A percentile compares a stretch with the other conserved stretches of the same genome.
Conservation (phyloP, 352 stramenopile species). For the Pythium aristosporum region DNA sequence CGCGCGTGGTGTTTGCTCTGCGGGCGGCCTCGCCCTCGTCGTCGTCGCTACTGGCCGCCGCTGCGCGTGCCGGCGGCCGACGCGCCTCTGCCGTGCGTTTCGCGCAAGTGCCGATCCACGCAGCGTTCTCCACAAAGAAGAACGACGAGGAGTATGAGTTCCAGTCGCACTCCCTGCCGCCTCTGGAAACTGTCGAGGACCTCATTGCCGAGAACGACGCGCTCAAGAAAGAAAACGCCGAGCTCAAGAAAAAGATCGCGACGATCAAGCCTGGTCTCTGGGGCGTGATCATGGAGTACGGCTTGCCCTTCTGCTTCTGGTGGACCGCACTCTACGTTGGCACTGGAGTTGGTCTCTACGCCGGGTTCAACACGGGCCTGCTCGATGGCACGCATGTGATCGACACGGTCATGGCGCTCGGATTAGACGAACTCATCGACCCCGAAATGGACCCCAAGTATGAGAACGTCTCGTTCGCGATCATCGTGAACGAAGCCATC, state of each 20-base stretch:
- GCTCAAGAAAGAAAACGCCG: conserved; percentile 67
- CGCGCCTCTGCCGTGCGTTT: conserved; percentile 20
- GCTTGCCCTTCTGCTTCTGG: conserved; percentile 82
- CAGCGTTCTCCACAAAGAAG: conserved; percentile 54
- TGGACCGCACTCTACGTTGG: conserved; percentile 78
- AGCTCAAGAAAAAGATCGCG: conserved; percentile 51
- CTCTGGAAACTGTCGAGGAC: conserved; percentile 64
- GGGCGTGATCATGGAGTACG: conserved; percentile 79
- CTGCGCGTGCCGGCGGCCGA: conserved; percentile 6
- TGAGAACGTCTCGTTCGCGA: conserved; percentile 83
- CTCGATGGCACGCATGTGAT: conserved; percentile 78
- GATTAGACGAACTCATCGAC: conserved; percentile 79
- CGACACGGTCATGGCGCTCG: conserved; percentile 80
- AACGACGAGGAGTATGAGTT: conserved; percentile 20
- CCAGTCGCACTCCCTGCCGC: conserved; percentile 26
- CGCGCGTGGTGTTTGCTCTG: conserved; percentile 24
- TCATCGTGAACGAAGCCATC: conserved; percentile 85
- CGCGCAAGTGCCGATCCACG: conserved; percentile 34
- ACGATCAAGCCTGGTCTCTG: conserved; percentile 75
- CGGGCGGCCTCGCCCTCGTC: conserved; percentile 1
- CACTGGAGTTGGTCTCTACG: conserved; percentile 73
- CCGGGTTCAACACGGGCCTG: conserved; percentile 67
- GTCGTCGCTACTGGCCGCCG: conserved; percentile 19
- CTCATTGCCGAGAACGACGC: conserved; percentile 74
- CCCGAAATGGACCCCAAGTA: conserved; percentile 80